Conservation (phyloP, 2,329 filamentous ascomycete genomes). For the Ustulina deusta region DNA sequence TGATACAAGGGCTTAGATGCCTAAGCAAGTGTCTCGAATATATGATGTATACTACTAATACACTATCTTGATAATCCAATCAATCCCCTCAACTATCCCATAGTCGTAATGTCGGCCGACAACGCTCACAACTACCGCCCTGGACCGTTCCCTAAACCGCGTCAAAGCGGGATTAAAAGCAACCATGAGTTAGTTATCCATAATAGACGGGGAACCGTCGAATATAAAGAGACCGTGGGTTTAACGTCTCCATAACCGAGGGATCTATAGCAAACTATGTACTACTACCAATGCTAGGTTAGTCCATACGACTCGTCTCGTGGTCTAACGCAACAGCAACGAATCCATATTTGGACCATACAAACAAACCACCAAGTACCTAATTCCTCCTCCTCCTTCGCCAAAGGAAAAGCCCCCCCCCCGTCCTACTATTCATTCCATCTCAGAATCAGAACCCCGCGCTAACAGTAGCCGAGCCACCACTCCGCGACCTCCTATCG, state of each 20-base stretch:
- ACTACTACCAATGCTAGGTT: no score
- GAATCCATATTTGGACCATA: background rate
- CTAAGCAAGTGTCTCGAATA: background rate
- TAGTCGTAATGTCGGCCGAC: background rate
- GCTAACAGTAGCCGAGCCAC: background rate
- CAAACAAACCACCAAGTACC: background rate
- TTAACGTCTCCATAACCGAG: background rate
- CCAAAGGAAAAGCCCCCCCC: background rate
- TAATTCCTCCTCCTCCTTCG: background rate
- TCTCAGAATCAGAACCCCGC: slow-evolving; percentile 23
- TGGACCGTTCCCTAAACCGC: background rate
- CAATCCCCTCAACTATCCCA: background rate
- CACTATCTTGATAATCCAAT: background rate
- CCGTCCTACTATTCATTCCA: background rate
- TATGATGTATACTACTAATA: background rate
- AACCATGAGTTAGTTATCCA: background rate
- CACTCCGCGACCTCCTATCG: background rate
- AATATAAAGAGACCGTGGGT: background rate
- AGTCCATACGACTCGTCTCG: no score
- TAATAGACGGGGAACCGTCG: background rate
- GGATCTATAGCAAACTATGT: background rate
- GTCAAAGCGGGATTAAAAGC: background rate
- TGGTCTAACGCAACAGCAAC: background rate
- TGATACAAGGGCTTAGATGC: background rate
- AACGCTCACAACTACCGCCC: background rate